Conservation (phyloP, 345 rosid species). For the Rubroshorea leprosula region DNA sequence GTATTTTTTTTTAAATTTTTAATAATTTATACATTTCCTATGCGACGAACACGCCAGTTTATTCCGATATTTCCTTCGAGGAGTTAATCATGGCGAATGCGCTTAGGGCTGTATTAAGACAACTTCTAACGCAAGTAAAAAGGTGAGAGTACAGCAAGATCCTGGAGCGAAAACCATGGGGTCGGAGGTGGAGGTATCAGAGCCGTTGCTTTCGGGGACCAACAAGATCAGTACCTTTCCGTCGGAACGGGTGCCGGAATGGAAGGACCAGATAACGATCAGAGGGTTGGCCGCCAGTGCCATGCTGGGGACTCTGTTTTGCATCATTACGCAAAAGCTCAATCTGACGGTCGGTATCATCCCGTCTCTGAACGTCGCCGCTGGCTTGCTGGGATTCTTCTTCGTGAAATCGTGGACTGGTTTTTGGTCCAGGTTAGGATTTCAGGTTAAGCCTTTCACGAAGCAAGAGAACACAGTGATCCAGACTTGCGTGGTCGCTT, state of each 20-base stretch:
- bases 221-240: slow-evolving; percentile 15
- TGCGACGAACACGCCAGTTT: too few species aligned
- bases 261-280: slow-evolving; percentile 90
- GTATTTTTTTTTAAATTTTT: too few species aligned
- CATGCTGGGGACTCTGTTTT: slow-evolving; percentile 62
- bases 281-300: slow-evolving; percentile 73
- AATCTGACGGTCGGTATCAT: slow-evolving; percentile 88
- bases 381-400: slow-evolving; percentile 91
- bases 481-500: slow-evolving; percentile 95
- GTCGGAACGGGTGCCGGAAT: slow-evolving; percentile 51
- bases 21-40: too few species aligned
- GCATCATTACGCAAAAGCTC: slow-evolving; percentile 85
- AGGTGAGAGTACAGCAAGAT: too few species aligned
- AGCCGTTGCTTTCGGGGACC: slow-evolving; percentile 36
- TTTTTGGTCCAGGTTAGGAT: slow-evolving; percentile 51
- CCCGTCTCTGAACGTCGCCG: slow-evolving; percentile 87
- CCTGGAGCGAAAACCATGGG: slow-evolving; percentile 34
- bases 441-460: slow-evolving; percentile 59
- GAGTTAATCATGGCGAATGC: too few species aligned
- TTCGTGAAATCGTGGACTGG: slow-evolving; percentile 88
- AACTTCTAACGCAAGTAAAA: too few species aligned
- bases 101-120: too few species aligned
- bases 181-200: slow-evolving; percentile 50
- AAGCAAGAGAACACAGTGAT: slow-evolving; percentile 92
- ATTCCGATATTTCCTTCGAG: too few species aligned